Evolutionary conservation across 2,329 filamentous ascomycete species (phyloP).

Genomic region (Cyphellophora attinorum): DNA sequence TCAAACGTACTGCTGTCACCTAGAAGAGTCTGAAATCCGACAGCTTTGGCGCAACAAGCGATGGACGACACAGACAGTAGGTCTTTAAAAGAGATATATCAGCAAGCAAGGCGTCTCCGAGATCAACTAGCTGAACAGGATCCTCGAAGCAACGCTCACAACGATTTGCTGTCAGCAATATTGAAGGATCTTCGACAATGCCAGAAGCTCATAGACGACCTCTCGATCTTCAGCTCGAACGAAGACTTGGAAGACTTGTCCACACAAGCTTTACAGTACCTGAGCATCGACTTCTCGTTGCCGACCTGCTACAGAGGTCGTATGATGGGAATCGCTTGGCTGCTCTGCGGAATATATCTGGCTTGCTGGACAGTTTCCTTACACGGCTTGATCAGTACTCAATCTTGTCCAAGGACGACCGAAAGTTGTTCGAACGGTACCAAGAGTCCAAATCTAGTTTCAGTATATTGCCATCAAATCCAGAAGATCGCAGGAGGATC

Average conservation of each 20-base stretch:
- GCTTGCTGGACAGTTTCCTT: constrained; percentile 70
- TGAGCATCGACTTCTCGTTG: constrained; percentile 70
- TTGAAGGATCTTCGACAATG: constrained; percentile 46
- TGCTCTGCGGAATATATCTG: constrained; percentile 54
- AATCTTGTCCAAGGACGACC: constrained; percentile 56
- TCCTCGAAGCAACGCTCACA: constrained; percentile 12
- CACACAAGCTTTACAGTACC: constrained; percentile 73
- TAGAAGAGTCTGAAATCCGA: too few species aligned
- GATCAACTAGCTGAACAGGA: constrained; percentile 14
- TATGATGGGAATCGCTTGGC: constrained; percentile 55
- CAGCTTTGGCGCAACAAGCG: too few species aligned
- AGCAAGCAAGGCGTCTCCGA: constrained; percentile 11
- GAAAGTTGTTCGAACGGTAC: constrained; percentile 63
- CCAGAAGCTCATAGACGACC: constrained; percentile 55
- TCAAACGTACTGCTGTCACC: too few species aligned
- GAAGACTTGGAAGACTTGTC: constrained; percentile 79
- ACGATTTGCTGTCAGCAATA: constrained; percentile 11
- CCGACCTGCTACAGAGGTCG: constrained; percentile 63
- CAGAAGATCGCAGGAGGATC: constrained; percentile 61
- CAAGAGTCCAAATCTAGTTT: constrained; percentile 63
- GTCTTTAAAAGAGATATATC: constrained; percentile 14
- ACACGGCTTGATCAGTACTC: constrained; percentile 69
- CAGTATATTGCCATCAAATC: constrained; percentile 56
- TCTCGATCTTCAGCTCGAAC: constrained; percentile 83
- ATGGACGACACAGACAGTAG: constrained; percentile 10